Base-by-base conservation (phyloP, 352 stramenopile genomes). In the Pythium inflatum region DNA sequence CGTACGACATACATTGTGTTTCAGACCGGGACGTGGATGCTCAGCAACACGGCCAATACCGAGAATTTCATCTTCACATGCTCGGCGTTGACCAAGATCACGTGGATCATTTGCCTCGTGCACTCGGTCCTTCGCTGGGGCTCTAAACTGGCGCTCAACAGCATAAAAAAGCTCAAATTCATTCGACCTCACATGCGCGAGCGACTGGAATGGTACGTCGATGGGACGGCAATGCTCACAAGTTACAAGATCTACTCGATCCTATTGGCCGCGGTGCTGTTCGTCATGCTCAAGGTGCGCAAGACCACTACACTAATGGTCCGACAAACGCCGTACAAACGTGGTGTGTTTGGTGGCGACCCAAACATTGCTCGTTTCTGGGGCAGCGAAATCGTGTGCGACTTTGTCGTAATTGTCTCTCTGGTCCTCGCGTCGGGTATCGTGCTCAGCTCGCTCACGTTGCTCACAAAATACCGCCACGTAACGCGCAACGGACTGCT, bases 161-260 rank as follows among this genome's bases (percentile, higher is more conserved):
- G 41, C 4, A 7, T 58, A 14, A 81, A 96, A 96, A 68, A 91
- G 83, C 46, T 97, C 80, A 73, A 80, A 24, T 53, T 55, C 81
- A 34, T 80, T 51, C 68, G 68, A 0, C n/a, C 62, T 8, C 22
- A 24, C 4, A 11, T 62, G 6, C 70, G 65, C 4, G 46, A 70
- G 7, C 62, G 68, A 6, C 43, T 81, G 13, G 73, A 79, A 27
- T 81, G 67, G 70, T 78, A 72, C 45, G 57, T 77, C 0, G 74
- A 86, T 41, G 68, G 46, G 12, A 59, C 63, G 48, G 64, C 68
- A 7, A 45, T 82, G 24, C 76, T 81, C 61, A 62, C 78, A 25
- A 83, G 76, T 58, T 86, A 83, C 74, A 83, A 86, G 57, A 33
- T 86, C 27, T 82, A 82, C 66, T 77, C 66, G 59, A 50, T 86